Conservation (phyloP, 352 stramenopile species). For the Halophytophthora polymorphica region DNA sequence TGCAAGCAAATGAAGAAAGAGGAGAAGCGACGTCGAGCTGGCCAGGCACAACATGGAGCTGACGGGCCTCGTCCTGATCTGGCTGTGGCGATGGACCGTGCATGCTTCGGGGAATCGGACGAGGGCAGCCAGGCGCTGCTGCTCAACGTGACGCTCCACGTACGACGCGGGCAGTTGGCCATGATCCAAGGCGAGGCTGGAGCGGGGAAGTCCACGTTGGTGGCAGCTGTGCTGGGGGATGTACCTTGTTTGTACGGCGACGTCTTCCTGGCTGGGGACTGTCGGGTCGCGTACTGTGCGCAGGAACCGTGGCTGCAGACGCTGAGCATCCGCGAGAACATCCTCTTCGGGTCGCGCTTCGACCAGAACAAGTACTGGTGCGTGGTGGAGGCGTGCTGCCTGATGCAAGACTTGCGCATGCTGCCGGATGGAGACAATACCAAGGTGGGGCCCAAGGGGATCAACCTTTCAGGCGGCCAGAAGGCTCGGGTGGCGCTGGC, state of each 20-base stretch:
- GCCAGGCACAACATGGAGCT: not conserved
- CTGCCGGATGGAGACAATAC: slow-evolving; percentile 61
- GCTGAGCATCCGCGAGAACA: slow-evolving; percentile 95
- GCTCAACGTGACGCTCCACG: slow-evolving; percentile 43
- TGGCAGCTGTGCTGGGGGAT: slow-evolving; percentile 47
- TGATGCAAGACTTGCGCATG: slow-evolving; percentile 36
- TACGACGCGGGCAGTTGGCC: slow-evolving; percentile 46
- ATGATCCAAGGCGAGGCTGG: slow-evolving; percentile 60
- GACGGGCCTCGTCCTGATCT: slow-evolving; percentile 13
- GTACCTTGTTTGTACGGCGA: slow-evolving; percentile 38
- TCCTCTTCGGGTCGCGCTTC: slow-evolving; percentile 91
- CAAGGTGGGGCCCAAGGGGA: slow-evolving; percentile 41
- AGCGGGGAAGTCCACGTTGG: slow-evolving; percentile 60
- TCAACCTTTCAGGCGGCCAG: slow-evolving; percentile 56
- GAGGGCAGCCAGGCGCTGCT: slow-evolving; percentile 40
- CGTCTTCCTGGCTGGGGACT: slow-evolving; percentile 29
- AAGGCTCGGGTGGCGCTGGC: slow-evolving; percentile 56
- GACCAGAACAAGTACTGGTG: slow-evolving; percentile 60
- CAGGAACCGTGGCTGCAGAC: slow-evolving; percentile 97
- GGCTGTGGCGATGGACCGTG: slow-evolving; percentile 35
- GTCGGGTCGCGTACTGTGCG: slow-evolving; percentile 75
- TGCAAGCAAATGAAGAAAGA: slow-evolving; percentile 5
- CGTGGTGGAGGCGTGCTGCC: slow-evolving; percentile 58
- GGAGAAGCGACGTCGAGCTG: not conserved
- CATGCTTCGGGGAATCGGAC: slow-evolving; percentile 36